Percentiles rank a stretch among this genome's conserved stretches.
phyloP scores from a whole-genome alignment of 2,329 filamentous ascomycete genomes.

The Fusarium nurragi region DNA sequence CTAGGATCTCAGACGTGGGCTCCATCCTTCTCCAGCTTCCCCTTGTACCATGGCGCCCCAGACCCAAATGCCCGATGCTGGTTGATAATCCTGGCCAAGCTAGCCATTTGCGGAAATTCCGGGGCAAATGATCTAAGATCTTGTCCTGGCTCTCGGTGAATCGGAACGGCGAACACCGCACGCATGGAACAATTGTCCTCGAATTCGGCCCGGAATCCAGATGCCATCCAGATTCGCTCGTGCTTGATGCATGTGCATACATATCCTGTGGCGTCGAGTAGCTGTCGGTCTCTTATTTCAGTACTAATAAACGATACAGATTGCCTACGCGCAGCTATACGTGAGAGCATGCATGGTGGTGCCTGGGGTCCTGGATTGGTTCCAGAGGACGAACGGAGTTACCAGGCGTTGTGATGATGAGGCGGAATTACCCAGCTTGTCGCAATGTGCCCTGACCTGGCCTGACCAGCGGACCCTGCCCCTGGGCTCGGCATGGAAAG shows the following conservation, averaged over 20 bases:
- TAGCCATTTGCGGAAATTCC: constrained; percentile 46
- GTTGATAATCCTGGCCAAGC: constrained; percentile 22
- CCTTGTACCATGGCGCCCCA: constrained; percentile 44
- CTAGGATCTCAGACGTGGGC: constrained; percentile 30
- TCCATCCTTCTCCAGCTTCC: constrained; percentile 46
- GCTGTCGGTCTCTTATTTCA: no score
- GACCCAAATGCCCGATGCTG: constrained; percentile 31
- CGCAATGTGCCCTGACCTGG: constrained; percentile 12
- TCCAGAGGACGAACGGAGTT: constrained; percentile 14
- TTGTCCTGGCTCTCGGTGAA: constrained; percentile 45
- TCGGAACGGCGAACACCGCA: constrained; percentile 47
- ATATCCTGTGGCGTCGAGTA: background rate
- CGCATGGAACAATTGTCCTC: constrained; percentile 23
- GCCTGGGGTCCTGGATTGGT: no score
- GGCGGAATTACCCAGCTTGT: constrained; percentile 20
- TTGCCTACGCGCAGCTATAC: no score
- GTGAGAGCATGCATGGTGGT: background rate
- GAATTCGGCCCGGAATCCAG: constrained; percentile 34
- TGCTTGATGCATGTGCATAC: constrained; percentile 7
- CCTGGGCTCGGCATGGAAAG: constrained; percentile 25
- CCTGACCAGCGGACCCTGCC: constrained; percentile 17
- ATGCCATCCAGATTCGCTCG: constrained; percentile 24
- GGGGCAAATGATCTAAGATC: constrained; percentile 50
- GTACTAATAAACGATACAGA: no score
- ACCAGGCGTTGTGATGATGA: constrained; percentile 1